phyloP scores from a whole-genome alignment of 2,329 filamentous ascomycete species.

The Colletotrichum sp. region DNA sequence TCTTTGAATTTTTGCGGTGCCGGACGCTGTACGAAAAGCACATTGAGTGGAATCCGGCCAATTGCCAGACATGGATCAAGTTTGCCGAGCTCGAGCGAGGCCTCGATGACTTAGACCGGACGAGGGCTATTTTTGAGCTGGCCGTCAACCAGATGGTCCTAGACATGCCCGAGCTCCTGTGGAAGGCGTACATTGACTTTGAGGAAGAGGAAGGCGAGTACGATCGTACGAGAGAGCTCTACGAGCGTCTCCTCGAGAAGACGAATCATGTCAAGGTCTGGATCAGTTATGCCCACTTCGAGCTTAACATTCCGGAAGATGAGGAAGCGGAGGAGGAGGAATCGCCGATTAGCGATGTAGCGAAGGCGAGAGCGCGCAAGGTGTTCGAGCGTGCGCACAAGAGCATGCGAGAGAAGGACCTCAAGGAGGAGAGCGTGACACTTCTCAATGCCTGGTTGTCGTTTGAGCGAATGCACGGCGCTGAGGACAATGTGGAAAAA shows the following conservation, averaged over 20 bases:
- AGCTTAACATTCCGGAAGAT: conserved; percentile 88
- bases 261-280: conserved; percentile 99
- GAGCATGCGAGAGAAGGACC: conserved; percentile 85
- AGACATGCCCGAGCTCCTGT: conserved; percentile 97
- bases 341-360: conserved; percentile 77
- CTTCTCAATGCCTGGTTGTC: conserved; percentile 91
- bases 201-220: conserved; percentile 96
- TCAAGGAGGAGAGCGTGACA: conserved; percentile 93
- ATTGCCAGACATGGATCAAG: conserved; percentile 94
- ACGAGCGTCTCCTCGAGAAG: conserved; percentile 90
- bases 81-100: conserved; percentile 94
- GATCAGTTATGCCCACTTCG: conserved; percentile 98
- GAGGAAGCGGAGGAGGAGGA: conserved; percentile 67
- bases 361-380: conserved; percentile 80
- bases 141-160: conserved; percentile 82
- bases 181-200: conserved; percentile 99
- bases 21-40: conserved; percentile 93
- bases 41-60: conserved; percentile 88
- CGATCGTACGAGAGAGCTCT: conserved; percentile 78
- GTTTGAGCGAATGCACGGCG: conserved; percentile 88
- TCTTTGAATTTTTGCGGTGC: conserved; percentile 94
- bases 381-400: conserved; percentile 88
- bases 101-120: conserved; percentile 86
- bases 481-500: conserved; percentile 74
- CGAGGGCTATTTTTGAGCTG: conserved; percentile 90